Base-by-base conservation (phyloP, 441 rosid genomes). In the Corymbia calophylla region DNA sequence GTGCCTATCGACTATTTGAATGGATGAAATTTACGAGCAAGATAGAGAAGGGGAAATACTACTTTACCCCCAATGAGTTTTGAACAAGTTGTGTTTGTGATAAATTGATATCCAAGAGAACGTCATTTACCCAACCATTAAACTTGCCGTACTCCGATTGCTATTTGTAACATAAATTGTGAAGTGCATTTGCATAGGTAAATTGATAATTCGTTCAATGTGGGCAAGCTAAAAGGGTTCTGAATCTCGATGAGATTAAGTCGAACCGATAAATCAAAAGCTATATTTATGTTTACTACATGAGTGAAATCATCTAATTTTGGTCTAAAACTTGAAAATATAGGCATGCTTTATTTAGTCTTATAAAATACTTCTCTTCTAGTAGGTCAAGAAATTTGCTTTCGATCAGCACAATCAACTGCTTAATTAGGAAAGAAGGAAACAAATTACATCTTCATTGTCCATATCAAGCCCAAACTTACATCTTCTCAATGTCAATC, bases 131-230 rank as follows among this genome's bases (percentile, higher is more conserved):
- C 5, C 12, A 39, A 1, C 21, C 1, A 5, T 2, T 21, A 2
- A 1, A 23, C 3, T 73, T 2, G 4, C 47, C 17, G 6, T 73
- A 3, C 27, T 73, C 27, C 0, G 9, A 23, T 3, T 39, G 0
- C 0, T 10, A 4, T 39, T 0, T 6, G 9, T 21, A 0, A 73
- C 1, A 3, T 23, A 11, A 1, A 39, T 11, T 11, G 9, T 10
- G 49, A 64, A 14, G 5, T 19, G 5, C 5, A 39, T 73, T 73
- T 11, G 21, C 3, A 0, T 73, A 12, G 16, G 5, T 5, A 21
- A 19, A 73, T 39, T 6, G 16, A 23, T 21, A 73, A 23, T 39
- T 60, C 31, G 2, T 73, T 73, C 5, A 39, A 21, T 6, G 9
- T 25, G n/a, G 9, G 9, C 9, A 73, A 23, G 2, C 82, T 14